Evolutionary conservation across 2,329 filamentous ascomycete species (phyloP).

Genomic region (Curvularia lunata): DNA sequence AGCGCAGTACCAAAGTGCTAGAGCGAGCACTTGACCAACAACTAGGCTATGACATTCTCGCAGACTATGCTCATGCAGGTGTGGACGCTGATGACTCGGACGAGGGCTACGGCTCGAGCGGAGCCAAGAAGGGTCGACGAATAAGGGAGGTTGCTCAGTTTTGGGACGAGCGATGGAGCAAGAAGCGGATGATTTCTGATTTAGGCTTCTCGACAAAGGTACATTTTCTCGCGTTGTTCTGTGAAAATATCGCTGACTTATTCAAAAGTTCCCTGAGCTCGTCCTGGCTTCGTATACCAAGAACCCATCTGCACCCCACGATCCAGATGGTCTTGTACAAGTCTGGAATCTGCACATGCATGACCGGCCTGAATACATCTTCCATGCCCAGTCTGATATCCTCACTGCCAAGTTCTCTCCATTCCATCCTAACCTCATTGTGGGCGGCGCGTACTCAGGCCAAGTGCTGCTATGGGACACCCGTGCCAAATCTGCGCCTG

Average conservation of each 20-base stretch:
- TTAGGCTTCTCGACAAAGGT: slow-evolving; percentile 93
- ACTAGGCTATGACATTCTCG: slow-evolving; percentile 93
- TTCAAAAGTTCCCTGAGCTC: slow-evolving; percentile 76
- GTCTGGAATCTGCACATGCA: slow-evolving; percentile 98
- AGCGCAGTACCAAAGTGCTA: slow-evolving; percentile 94
- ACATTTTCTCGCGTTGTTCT: slow-evolving; percentile 17
- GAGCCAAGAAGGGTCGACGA: slow-evolving; percentile 73
- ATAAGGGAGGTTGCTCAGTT: slow-evolving; percentile 92
- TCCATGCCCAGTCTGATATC: slow-evolving; percentile 95
- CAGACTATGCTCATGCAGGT: slow-evolving; percentile 87
- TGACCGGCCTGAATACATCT: slow-evolving; percentile 92
- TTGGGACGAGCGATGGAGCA: slow-evolving; percentile 93
- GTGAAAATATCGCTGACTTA: slow-evolving; percentile 24
- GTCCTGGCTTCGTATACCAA: slow-evolving; percentile 96
- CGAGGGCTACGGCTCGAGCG: slow-evolving; percentile 70
- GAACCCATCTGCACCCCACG: slow-evolving; percentile 91
- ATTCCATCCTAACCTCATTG: slow-evolving; percentile 94
- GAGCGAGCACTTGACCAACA: slow-evolving; percentile 94
- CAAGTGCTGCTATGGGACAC: slow-evolving; percentile 98
- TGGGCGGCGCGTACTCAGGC: slow-evolving; percentile 94
- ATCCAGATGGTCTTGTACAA: slow-evolving; percentile 90
- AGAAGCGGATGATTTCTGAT: slow-evolving; percentile 95
- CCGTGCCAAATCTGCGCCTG: slow-evolving; percentile 78
- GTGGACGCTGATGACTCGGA: slow-evolving; percentile 82
- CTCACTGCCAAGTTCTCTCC: slow-evolving; percentile 97